Percentiles rank a stretch among this genome's conserved stretches.
phyloP scores from a whole-genome alignment of 495 filamentous ascomycete genomes.

The Penicillium cosmopolitanum region DNA sequence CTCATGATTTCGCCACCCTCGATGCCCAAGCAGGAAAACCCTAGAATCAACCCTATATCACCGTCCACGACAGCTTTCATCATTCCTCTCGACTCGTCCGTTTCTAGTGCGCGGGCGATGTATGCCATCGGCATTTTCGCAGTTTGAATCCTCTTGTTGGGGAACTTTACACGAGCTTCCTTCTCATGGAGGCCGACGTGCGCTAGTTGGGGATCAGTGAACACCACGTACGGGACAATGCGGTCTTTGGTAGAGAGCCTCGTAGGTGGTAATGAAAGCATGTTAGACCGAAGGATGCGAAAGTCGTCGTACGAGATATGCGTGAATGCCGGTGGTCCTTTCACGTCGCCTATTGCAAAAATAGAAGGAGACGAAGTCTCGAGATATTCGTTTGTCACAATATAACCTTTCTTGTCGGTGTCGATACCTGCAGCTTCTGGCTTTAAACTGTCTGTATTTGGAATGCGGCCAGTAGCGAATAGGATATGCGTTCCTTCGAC shows the following conservation, averaged over 20 bases:
- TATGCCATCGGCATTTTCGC: slow-evolving; percentile 56
- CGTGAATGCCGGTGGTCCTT: slow-evolving; percentile 57
- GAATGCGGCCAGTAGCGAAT: slow-evolving; percentile 48
- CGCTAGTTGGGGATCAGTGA: slow-evolving; percentile 56
- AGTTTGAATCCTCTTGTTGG: slow-evolving; percentile 29
- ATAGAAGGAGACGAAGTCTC: slow-evolving; percentile 37
- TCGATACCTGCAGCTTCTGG: slow-evolving; percentile 34
- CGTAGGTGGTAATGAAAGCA: slow-evolving; percentile 21
- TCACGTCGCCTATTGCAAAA: slow-evolving; percentile 54
- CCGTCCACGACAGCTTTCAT: slow-evolving; percentile 48
- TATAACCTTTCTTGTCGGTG: slow-evolving; percentile 39
- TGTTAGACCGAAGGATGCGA: slow-evolving; percentile 49
- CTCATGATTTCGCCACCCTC: slow-evolving; percentile 60
- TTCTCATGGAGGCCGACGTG: slow-evolving; percentile 50
- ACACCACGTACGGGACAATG: slow-evolving; percentile 51
- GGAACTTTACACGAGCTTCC: slow-evolving; percentile 30
- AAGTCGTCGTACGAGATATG: slow-evolving; percentile 61
- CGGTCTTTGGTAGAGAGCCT: slow-evolving; percentile 34
- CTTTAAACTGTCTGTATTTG: slow-evolving; percentile 23
- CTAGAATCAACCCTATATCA: slow-evolving; percentile 36
- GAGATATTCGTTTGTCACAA: slow-evolving; percentile 34
- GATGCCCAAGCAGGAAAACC: slow-evolving; percentile 41
- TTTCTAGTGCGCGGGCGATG: slow-evolving; percentile 56
- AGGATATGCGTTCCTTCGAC: slow-evolving; percentile 39
- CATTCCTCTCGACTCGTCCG: slow-evolving; percentile 51